Evolutionary conservation across 768 basidiomycete species (phyloP), one percentile per base, ranked within the genome.

Genomic region (Crucibulum laeve): DNA sequence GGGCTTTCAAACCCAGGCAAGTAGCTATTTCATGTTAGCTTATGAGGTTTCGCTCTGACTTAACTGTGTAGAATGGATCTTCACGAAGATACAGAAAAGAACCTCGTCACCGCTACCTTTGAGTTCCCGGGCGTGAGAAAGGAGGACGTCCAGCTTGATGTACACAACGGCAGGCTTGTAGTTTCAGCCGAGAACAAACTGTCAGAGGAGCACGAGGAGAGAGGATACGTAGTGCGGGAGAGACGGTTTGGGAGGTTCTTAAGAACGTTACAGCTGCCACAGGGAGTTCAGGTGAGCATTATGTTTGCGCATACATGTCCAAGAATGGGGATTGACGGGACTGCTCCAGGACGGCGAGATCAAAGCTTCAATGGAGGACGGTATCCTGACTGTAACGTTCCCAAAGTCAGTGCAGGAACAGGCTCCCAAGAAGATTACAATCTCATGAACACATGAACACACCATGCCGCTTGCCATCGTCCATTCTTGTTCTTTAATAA

Each of bases 61-160:
- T 26, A 15, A 32, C 15, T 15, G 38, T 5, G 40, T 48, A 80
- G 79, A 50, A 73, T 81, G 71, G 76, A 80, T 48, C 58, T 80
- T 10, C 72, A 76, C 51, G 78, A 81, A 51, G 61, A 77, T 45
- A 36, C 51, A 0, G 65, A 73, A 17, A 60, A 56, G 18, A 77
- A 78, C 51, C 53, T 62, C 26, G 72, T 82, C 28, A 76, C 74
- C 0, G 79, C 79, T 32, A 58, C 66, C 5, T 79, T 82, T 53
- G 80, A 83, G 49, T 60, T 83, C 5, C 80, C 82, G 0, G 80
- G 80, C 15, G 22, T 81, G 28, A 61, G 61, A 43, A 71, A 74
- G 24, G 71, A 78, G 36, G 60, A 80, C 46, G 62, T 82, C 38
- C 58, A 60, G 38, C 71, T 83, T 49, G 78, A 81, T 43, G 52